Evolutionary conservation across 2,329 filamentous ascomycete genomes (phyloP), one percentile per base, ranked within the genome.

Genomic region (Apiospora hydei): DNA sequence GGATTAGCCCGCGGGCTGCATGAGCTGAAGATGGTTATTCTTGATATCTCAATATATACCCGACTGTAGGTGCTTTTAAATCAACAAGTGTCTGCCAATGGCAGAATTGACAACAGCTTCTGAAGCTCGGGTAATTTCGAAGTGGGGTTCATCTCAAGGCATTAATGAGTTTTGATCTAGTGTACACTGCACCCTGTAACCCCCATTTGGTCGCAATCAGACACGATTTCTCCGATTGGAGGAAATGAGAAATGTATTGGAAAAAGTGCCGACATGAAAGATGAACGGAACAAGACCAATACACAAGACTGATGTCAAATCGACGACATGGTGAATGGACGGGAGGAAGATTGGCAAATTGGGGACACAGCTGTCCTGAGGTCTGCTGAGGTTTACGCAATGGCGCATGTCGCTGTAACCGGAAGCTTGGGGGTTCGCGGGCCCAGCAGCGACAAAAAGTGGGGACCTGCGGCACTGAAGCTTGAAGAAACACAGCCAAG

Each of bases 401-500:
- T 57, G 26, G 51, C 51, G 51, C 26, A 57, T 57, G 51, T 57
- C 51, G 51, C 51, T 57, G 51, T 57, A 57, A 57, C 51, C 51
- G 51, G 51, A 57, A 57, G 51, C 51, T 57, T 57, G 51, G 51
- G 51, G 16, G 51, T 57, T 57, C 26, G 51, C 51, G 14, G 51
- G 26, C 51, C 51, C 24, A 30, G 13, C 24, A 16, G 16, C 1
- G 11, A 18, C 5, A 30, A 57, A 21, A 16, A 57, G 53, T 34
- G 53, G 53, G 26, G 30, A 21, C 14, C 53, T 61, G 53, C 53
- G 30, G 53, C 53, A 21, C 16, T 61, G 53, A 61, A 61, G 53
- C 53, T 61, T 61, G 53, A 61, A 61, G 53, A 61, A 61, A 61
- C 53, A 38, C 16, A 38, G 53, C 53, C 53, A 34, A 34, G 26